Percentiles rank a stretch among this genome's conserved stretches.
phyloP scores from a whole-genome alignment of 257 asterid species.

The Solanum pennellii region DNA sequence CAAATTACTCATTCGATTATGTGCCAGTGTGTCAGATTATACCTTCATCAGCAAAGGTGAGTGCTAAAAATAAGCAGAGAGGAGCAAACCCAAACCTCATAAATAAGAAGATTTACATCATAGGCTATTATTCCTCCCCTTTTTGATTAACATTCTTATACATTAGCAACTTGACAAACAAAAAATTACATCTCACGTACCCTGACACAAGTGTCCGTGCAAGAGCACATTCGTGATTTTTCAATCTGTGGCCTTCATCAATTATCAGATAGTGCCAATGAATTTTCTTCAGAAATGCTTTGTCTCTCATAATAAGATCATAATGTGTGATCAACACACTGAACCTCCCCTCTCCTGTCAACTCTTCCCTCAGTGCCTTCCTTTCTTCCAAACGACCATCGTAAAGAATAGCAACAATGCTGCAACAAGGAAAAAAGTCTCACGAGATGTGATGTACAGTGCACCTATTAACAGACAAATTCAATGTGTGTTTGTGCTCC shows the following conservation, averaged over 20 bases:
- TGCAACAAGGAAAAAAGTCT: slow-evolving; percentile 29
- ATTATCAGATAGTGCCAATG: slow-evolving; percentile 91
- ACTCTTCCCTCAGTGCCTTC: slow-evolving; percentile 84
- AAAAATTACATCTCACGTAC: slow-evolving; percentile 25
- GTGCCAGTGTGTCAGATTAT: not conserved
- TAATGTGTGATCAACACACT: slow-evolving; percentile 91
- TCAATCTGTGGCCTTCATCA: slow-evolving; percentile 97
- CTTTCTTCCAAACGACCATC: slow-evolving; percentile 97
- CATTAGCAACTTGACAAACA: not conserved
- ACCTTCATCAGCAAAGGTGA: not conserved
- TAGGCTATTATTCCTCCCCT: not conserved
- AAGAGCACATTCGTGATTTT: slow-evolving; percentile 90
- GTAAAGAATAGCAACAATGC: slow-evolving; percentile 76
- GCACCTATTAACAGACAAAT: slow-evolving; percentile 4
- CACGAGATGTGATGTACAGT: slow-evolving; percentile 16
- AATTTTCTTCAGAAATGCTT: slow-evolving; percentile 77
- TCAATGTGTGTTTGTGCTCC: not conserved
- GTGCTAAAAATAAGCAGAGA: not conserved
- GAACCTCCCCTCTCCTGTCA: slow-evolving; percentile 87
- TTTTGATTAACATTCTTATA: not conserved
- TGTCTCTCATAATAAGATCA: slow-evolving; percentile 93
- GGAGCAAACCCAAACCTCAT: not conserved
- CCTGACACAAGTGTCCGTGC: slow-evolving; percentile 83
- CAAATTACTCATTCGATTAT: not conserved
- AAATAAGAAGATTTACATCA: not conserved